phyloP scores from a whole-genome alignment of 1,284 basidiomycete species.

The Meripilus lineatus region DNA sequence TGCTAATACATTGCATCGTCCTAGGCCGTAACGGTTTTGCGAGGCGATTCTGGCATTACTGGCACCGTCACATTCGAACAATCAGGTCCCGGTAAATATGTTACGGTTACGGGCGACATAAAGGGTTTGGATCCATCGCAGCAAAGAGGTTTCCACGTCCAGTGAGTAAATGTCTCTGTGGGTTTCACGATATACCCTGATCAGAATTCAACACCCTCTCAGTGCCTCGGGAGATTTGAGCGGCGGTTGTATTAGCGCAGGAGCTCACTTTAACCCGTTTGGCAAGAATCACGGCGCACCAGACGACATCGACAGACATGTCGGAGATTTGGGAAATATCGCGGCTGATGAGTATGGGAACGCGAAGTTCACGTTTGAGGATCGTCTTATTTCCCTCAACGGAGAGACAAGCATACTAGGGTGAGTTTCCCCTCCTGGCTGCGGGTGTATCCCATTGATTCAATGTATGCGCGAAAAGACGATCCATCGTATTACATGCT shows the following conservation, averaged over 20 bases:
- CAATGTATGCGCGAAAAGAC: constrained; percentile 29
- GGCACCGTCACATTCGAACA: constrained; percentile 70
- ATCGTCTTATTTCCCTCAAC: constrained; percentile 61
- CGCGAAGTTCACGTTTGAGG: constrained; percentile 55
- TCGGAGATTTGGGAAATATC: constrained; percentile 79
- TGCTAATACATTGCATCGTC: neutral
- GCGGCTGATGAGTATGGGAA: constrained; percentile 54
- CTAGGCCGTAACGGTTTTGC: constrained; percentile 66
- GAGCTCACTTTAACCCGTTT: constrained; percentile 75
- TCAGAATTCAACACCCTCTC: neutral
- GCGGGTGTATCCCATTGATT: constrained; percentile 2
- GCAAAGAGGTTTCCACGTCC: constrained; percentile 72
- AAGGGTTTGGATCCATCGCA: constrained; percentile 55
- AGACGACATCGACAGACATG: constrained; percentile 53
- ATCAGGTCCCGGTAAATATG: constrained; percentile 42
- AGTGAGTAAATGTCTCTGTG: constrained; percentile 44
- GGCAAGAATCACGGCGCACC: constrained; percentile 64
- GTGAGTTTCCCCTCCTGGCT: constrained; percentile 29
- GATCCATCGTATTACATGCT: constrained; percentile 60
- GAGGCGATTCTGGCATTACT: constrained; percentile 52
- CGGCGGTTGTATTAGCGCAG: constrained; percentile 66
- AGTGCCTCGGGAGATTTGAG: constrained; percentile 68
- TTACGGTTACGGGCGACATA: constrained; percentile 61
- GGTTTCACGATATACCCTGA: neutral
- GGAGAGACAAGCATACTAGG: constrained; percentile 69